phyloP scores from a whole-genome alignment of 2,329 filamentous ascomycete genomes.

The Cladosporium oxysporum region DNA sequence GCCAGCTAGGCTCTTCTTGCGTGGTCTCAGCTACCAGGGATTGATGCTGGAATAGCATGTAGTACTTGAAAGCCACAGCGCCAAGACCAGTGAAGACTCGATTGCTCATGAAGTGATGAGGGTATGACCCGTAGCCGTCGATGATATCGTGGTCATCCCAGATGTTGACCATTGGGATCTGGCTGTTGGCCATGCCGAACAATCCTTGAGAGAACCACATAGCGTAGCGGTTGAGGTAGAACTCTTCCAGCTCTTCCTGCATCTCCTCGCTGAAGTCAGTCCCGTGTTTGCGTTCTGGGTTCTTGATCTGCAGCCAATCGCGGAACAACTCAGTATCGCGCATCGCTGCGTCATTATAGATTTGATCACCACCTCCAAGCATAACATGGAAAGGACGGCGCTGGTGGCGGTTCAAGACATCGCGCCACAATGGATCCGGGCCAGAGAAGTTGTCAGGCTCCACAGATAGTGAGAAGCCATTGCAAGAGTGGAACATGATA shows the following conservation, averaged over 20 bases:
- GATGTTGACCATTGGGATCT: constrained; percentile 98
- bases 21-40: constrained; percentile 80
- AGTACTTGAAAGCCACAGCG: constrained; percentile 95
- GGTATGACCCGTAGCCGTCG: constrained; percentile 85
- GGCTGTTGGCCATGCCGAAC: constrained; percentile 87
- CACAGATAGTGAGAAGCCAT: constrained; percentile 83
- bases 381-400: constrained; percentile 94
- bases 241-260: constrained; percentile 83
- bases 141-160: constrained; percentile 82
- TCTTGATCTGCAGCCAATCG: constrained; percentile 81
- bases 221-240: constrained; percentile 84
- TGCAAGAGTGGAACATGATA: constrained; percentile 98
- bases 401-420: constrained; percentile 91
- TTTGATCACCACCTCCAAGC: constrained; percentile 94
- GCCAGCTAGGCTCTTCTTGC: constrained; percentile 84
- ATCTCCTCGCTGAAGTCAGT: constrained; percentile 77
- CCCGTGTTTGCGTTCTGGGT: constrained; percentile 75
- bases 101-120: constrained; percentile 85
- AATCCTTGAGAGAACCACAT: constrained; percentile 97
- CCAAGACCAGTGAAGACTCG: constrained; percentile 89
- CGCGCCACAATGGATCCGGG: constrained; percentile 94
- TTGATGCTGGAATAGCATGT: constrained; percentile 98
- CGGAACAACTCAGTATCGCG: constrained; percentile 73
- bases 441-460: constrained; percentile 81
- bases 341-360: constrained; percentile 89